Conservation (phyloP, 371 early-diverging fungal species). For the Mucor indicus region DNA sequence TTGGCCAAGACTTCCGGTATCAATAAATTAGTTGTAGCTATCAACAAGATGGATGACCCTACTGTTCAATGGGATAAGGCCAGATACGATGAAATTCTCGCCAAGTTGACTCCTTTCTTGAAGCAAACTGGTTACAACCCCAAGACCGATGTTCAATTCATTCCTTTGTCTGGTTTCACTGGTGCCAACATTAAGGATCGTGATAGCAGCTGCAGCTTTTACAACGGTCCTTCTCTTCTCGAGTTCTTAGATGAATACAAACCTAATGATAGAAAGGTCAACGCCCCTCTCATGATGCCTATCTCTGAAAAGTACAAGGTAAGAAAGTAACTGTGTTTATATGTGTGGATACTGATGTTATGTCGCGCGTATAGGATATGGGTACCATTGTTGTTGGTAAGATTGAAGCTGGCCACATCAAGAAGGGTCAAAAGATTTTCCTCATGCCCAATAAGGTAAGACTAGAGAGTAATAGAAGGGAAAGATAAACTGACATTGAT, state of each 20-base stretch:
- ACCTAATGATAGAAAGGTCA: constrained; percentile 77
- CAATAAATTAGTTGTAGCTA: constrained; percentile 84
- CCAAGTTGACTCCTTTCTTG: constrained; percentile 87
- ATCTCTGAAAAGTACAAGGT: constrained; percentile 91
- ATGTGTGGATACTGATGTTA: background rate
- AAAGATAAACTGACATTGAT: background rate
- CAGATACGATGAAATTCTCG: constrained; percentile 85
- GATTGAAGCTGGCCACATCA: constrained; percentile 90
- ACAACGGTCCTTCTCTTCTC: constrained; percentile 90
- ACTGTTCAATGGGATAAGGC: constrained; percentile 93
- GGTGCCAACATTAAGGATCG: constrained; percentile 95
- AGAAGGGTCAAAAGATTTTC: constrained; percentile 78
- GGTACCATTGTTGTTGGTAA: constrained; percentile 95
- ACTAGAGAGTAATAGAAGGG: background rate
- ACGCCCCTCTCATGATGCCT: constrained; percentile 91
- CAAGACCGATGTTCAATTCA: constrained; percentile 81
- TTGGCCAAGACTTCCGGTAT: constrained; percentile 97
- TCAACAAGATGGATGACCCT: constrained; percentile 99
- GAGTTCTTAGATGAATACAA: constrained; percentile 82
- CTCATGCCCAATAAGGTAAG: constrained; percentile 91
- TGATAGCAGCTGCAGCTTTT: constrained; percentile 70
- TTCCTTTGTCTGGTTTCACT: constrained; percentile 95
- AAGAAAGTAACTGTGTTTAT: background rate
- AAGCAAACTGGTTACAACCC: constrained; percentile 90
- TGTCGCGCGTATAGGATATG: constrained; percentile 69